Conservation (phyloP, 2,329 filamentous ascomycete species). For the Pezizomycotina sp. region DNA sequence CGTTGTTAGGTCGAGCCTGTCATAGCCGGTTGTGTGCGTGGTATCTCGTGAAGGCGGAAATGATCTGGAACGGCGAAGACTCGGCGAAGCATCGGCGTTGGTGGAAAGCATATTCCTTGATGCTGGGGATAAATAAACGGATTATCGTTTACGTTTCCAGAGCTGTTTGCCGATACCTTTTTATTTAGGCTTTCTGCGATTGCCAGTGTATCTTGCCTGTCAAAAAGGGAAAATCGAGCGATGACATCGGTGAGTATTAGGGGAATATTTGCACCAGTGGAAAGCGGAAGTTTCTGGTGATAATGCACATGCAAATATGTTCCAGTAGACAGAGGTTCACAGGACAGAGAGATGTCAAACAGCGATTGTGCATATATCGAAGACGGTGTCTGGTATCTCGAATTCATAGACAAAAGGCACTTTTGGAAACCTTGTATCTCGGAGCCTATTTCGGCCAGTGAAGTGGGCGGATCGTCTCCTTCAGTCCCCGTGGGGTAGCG, state of each 20-base stretch:
- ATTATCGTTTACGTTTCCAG: no score
- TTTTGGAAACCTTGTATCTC: conserved; percentile 23
- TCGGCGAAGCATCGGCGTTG: no score
- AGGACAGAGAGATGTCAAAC: conserved; percentile 25
- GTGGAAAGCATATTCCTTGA: no score
- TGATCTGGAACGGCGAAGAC: conserved; percentile 23
- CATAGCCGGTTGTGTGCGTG: conserved; percentile 25
- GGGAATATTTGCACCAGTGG: conserved; percentile 25
- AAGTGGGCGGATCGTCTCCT: conserved; percentile 8
- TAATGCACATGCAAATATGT: conserved; percentile 26
- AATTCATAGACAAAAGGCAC: conserved; percentile 19
- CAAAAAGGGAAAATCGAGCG: conserved; percentile 24
- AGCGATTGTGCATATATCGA: conserved; percentile 22
- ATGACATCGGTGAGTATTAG: conserved; percentile 25
- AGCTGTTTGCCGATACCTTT: conserved; percentile 22
- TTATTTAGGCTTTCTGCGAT: conserved; percentile 25
- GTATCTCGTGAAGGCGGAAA: conserved; percentile 24
- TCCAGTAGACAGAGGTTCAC: conserved; percentile 24
- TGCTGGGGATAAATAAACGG: neutral
- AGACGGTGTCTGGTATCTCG: conserved; percentile 21
- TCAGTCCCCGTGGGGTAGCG: conserved; percentile 15
- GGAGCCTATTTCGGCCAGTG: conserved; percentile 18
- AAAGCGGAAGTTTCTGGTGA: conserved; percentile 24
- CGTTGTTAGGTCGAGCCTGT: conserved; percentile 25
- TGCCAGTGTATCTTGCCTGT: conserved; percentile 25